These are phyloP conservation scores for Candolleomyces eurysporus DNA, from an alignment of 768 basidiomycete species.

Conservation along the genomic window DNA sequence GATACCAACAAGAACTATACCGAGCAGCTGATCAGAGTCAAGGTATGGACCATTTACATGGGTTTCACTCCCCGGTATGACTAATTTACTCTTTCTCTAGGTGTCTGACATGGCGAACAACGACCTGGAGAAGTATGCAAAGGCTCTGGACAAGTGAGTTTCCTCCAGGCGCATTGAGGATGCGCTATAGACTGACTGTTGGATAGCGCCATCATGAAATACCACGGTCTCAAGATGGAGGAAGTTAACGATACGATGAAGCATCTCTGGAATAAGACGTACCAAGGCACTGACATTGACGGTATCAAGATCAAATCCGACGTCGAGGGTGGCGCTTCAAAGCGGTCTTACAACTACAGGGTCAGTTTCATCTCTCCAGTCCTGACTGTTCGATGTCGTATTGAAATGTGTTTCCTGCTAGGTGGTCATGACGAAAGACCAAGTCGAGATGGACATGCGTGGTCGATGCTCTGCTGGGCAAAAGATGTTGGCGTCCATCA, in stretches of 20 bases:
- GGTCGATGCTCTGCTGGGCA: slow-evolving; percentile 98
- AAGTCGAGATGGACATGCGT: slow-evolving; percentile 99
- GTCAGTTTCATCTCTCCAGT: slow-evolving; percentile 42
- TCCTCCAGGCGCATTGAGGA: background rate
- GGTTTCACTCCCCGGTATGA: background rate
- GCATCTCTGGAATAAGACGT: slow-evolving; percentile 97
- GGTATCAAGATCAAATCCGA: slow-evolving; percentile 95
- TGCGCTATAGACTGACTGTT: slow-evolving; percentile 11
- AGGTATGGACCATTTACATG: slow-evolving; percentile 47
- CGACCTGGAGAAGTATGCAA: slow-evolving; percentile 96
- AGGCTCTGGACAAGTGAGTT: slow-evolving; percentile 91
- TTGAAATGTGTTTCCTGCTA: slow-evolving; percentile 27
- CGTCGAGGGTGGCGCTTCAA: slow-evolving; percentile 84
- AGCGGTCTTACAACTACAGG: slow-evolving; percentile 95
- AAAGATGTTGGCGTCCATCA: slow-evolving; percentile 97
- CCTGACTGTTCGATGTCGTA: background rate
- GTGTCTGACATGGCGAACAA: slow-evolving; percentile 97
- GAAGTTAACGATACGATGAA: slow-evolving; percentile 99
- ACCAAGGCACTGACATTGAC: slow-evolving; percentile 99
- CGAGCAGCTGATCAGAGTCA: slow-evolving; percentile 91
- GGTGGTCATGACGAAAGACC: slow-evolving; percentile 99
- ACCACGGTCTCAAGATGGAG: slow-evolving; percentile 96
- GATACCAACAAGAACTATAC: slow-evolving; percentile 83
- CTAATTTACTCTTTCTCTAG: slow-evolving; percentile 36
- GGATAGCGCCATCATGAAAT: slow-evolving; percentile 94